A percentile compares a stretch with the other conserved stretches of the same genome.
Evolutionary conservation across 2,329 filamentous ascomycete genomes (phyloP).

Genomic region (Pleoardoris graminearum): DNA sequence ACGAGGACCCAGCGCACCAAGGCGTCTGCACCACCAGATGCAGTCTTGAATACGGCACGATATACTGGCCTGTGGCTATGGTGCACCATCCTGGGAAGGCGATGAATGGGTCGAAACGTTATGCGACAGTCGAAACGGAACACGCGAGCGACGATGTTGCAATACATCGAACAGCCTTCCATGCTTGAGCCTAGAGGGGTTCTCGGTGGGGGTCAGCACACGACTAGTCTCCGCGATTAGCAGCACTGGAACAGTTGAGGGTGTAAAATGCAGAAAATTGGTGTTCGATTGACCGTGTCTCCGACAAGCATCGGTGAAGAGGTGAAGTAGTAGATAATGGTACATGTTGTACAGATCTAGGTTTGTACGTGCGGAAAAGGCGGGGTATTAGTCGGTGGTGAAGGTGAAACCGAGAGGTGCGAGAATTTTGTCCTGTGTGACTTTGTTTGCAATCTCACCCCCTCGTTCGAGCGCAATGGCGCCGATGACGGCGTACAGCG

Average conservation of each 20-base stretch:
- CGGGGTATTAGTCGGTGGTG: slow-evolving; percentile 9
- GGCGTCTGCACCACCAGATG: slow-evolving; percentile 57
- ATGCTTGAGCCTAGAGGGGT: neutral
- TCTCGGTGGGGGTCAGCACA: neutral
- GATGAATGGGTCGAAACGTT: slow-evolving; percentile 5
- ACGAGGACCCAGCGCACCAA: slow-evolving; percentile 49
- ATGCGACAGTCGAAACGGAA: neutral
- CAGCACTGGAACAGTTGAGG: neutral
- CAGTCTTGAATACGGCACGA: slow-evolving; percentile 64
- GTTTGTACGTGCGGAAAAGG: neutral
- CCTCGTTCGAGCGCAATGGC: slow-evolving; percentile 89
- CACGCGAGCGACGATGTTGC: neutral
- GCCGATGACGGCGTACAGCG: slow-evolving; percentile 83
- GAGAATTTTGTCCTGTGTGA: slow-evolving; percentile 78
- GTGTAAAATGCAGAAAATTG: neutral
- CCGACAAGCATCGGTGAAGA: neutral
- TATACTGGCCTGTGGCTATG: slow-evolving; percentile 62
- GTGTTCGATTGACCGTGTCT: neutral
- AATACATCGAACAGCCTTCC: neutral
- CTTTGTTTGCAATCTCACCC: slow-evolving; percentile 71
- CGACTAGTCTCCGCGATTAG: neutral
- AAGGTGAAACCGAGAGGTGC: slow-evolving; percentile 47
- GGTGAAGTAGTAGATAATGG: neutral
- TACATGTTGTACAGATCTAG: slow-evolving; percentile 8
- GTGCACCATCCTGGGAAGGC: slow-evolving; percentile 48